Evolutionary conservation across 1,139 yeast species (phyloP).

Genomic region (Candida frijolesensis): DNA sequence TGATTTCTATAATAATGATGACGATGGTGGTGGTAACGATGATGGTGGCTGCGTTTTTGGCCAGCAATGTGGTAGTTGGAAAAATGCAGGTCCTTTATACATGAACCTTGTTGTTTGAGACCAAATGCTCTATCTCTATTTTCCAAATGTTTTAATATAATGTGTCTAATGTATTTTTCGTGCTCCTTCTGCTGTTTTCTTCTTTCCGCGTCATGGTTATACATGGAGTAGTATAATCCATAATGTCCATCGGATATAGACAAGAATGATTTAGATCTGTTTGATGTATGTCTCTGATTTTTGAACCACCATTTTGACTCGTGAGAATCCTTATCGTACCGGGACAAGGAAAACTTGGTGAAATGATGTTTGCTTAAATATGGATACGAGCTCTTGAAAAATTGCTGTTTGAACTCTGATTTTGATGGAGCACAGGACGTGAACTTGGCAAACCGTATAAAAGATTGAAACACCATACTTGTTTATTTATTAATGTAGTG

Average conservation of each 20-base stretch:
- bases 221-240: constrained; percentile 47
- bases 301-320: constrained; percentile 23
- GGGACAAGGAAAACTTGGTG: constrained; percentile 21
- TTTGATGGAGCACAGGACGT: constrained; percentile 7
- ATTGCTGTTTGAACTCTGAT: constrained; percentile 25
- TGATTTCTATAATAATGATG: constrained; percentile 5
- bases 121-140: constrained; percentile 12
- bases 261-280: constrained; percentile 26
- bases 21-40: not conserved
- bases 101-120: not conserved
- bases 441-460: constrained; percentile 17
- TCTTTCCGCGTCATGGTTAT: constrained; percentile 34
- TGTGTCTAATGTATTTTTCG: constrained; percentile 14
- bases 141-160: constrained; percentile 14
- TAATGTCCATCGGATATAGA: constrained; percentile 45
- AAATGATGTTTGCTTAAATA: constrained; percentile 24
- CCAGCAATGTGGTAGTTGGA: constrained; percentile 1
- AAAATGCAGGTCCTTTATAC: constrained; percentile 3
- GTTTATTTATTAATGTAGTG: not conserved
- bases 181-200: constrained; percentile 15
- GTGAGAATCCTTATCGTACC: constrained; percentile 17
- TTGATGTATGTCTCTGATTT: constrained; percentile 38
- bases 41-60: not conserved
- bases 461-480: constrained; percentile 16
- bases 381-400: constrained; percentile 45